Conservation (phyloP, 2,329 filamentous ascomycete species). For the Monosporascus sp. region DNA sequence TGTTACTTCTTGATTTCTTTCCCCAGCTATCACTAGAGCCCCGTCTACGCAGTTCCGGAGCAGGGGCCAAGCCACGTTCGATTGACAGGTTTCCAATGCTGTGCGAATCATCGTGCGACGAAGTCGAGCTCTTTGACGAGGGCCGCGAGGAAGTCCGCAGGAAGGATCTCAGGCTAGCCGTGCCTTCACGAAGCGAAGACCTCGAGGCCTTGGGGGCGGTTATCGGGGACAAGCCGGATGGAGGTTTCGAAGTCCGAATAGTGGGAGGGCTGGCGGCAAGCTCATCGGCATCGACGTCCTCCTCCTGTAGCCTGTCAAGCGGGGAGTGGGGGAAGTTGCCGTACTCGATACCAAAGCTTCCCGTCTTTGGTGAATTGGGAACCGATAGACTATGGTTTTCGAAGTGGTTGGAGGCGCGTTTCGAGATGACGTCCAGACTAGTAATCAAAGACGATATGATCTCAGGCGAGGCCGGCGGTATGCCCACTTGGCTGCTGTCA, state of each 20-base stretch:
- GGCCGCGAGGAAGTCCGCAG: slow-evolving; percentile 54
- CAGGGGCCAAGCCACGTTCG: slow-evolving; percentile 48
- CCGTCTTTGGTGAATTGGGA: slow-evolving; percentile 35
- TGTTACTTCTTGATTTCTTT: slow-evolving; percentile 48
- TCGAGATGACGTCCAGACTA: slow-evolving; percentile 62
- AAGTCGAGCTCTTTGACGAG: slow-evolving; percentile 53
- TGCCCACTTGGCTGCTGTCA: slow-evolving; percentile 19
- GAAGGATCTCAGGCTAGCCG: slow-evolving; percentile 53
- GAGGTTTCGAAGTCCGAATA: slow-evolving; percentile 75
- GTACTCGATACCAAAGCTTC: slow-evolving; percentile 70
- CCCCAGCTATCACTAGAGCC: slow-evolving; percentile 60
- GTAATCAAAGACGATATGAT: slow-evolving; percentile 68
- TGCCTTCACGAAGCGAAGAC: slow-evolving; percentile 44
- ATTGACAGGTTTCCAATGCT: slow-evolving; percentile 63
- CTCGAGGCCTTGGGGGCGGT: slow-evolving; percentile 56
- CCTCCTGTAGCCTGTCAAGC: slow-evolving; percentile 44
- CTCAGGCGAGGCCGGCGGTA: slow-evolving; percentile 56
- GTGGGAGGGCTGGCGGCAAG: slow-evolving; percentile 63
- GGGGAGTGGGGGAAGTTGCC: slow-evolving; percentile 54
- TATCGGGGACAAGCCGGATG: slow-evolving; percentile 67
- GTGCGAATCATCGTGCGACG: slow-evolving; percentile 53
- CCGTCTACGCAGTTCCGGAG: slow-evolving; percentile 46
- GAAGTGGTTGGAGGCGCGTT: slow-evolving; percentile 65
- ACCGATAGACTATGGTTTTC: slow-evolving; percentile 47
- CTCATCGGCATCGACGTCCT: slow-evolving; percentile 50